Conservation (phyloP, 169 alveolate species). For the Plasmodium inui region DNA sequence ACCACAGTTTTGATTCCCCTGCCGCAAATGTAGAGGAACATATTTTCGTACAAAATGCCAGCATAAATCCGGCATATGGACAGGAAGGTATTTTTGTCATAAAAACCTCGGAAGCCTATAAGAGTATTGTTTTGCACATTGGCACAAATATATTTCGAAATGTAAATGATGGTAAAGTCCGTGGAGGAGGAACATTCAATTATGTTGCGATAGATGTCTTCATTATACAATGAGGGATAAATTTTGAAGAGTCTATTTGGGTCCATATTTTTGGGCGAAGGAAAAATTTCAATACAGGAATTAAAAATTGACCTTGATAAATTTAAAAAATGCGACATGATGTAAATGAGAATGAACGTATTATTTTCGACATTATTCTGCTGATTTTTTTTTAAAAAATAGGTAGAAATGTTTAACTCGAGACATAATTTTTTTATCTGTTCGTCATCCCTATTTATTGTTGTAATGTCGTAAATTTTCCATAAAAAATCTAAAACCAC, state of each 20-base stretch:
- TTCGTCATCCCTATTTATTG: slow-evolving; percentile 71
- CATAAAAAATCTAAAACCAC: slow-evolving; percentile 68
- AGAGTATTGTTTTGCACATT: slow-evolving; percentile 71
- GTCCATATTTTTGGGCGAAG: slow-evolving; percentile 54
- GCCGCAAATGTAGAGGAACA: slow-evolving; percentile 83
- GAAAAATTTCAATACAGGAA: slow-evolving; percentile 65
- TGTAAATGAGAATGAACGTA: slow-evolving; percentile 22
- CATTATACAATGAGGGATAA: slow-evolving; percentile 65
- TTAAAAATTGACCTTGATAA: slow-evolving; percentile 56
- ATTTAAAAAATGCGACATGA: slow-evolving; percentile 51
- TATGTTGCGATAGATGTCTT: slow-evolving; percentile 35
- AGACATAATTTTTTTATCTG: slow-evolving; percentile 57
- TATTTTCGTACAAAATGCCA: slow-evolving; percentile 84
- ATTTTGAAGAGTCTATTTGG: slow-evolving; percentile 59
- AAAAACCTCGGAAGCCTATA: slow-evolving; percentile 57
- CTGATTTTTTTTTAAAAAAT: slow-evolving; percentile 32
- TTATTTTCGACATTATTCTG: slow-evolving; percentile 44
- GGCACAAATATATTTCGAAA: slow-evolving; percentile 73
- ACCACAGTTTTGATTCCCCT: slow-evolving; percentile 50
- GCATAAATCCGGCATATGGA: slow-evolving; percentile 77
- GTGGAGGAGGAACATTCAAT: slow-evolving; percentile 10
- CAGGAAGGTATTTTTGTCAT: slow-evolving; percentile 59
- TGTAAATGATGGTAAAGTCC: slow-evolving; percentile 51
- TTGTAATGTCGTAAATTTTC: slow-evolving; percentile 68
- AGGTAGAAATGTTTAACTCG: slow-evolving; percentile 29